Evolutionary conservation across 305 asterid species (phyloP).

Genomic region (Solanum hybrid): DNA sequence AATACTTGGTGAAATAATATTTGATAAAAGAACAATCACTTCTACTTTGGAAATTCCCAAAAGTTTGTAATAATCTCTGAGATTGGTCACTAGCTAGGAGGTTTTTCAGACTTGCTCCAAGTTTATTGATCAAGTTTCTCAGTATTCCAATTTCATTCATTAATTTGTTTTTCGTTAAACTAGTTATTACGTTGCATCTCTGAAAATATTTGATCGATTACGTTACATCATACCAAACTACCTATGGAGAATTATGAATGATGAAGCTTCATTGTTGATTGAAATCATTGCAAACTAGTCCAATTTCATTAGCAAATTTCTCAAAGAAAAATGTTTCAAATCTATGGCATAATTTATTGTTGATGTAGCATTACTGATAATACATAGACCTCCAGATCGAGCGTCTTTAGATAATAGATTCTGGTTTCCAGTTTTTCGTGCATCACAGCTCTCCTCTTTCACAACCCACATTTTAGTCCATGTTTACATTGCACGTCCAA

Average conservation of each 20-base stretch:
- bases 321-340: background rate
- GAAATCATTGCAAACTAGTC: background rate
- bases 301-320: background rate
- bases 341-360: background rate
- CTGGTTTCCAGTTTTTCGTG: background rate
- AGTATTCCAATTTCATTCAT: background rate
- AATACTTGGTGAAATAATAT: background rate
- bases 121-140: background rate
- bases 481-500: background rate
- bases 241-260: background rate
- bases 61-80: background rate
- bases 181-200: background rate
- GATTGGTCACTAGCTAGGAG: background rate
- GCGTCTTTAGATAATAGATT: background rate
- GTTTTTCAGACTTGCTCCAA: background rate
- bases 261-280: background rate
- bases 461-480: background rate
- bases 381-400: background rate
- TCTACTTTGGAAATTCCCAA: background rate
- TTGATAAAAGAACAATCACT: background rate
- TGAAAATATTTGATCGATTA: too few species aligned
- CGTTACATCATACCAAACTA: background rate
- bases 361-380: background rate
- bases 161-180: background rate
- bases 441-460: background rate